Base-by-base conservation (phyloP, 148 eudicot species). In the Euryodendron excelsum region DNA sequence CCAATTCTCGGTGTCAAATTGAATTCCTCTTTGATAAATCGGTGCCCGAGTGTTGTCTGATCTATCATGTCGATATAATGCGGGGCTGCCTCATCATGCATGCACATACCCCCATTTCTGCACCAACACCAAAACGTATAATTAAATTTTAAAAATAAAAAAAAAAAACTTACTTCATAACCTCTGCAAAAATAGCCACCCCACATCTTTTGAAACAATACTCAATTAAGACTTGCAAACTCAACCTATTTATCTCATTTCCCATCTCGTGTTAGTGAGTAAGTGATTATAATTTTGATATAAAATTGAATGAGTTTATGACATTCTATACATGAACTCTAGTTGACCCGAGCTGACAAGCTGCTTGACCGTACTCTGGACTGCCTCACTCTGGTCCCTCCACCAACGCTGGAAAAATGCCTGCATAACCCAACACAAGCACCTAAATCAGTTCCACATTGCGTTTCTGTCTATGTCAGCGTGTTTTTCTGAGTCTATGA, bases 51-150 rank as follows among this genome's bases (percentile, higher is more conserved):
- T 45, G 99, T 93, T 78, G 99, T 96, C 80, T 96, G 99, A 78
- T 96, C 99, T 72, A 96, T 93, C 99, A 96, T 96, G 83, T 96
- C 99, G 78, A 96, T 93, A 69, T 93, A 96, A 82, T 96, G 99
- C 27, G 99, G 83, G 25, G 90, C 86, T 31, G 99, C 99, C 87
- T 96, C 99, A 81, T 96, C 99, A 75, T 96, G 99, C 99, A 96
- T 96, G 87, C 94, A 93, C 87, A 84, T 77, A 55, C 95, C 99
- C 60, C 99, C 99, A 80, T 96, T 96, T 88, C 99, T 96, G 85
- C 62, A 59, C 65, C 47, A 73, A 5, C 45, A 3, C 45, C 45
- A 41, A 41, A 0, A n/a, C n/a, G n/a, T n/a, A n/a, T 41, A 41
- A 41, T 41, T n/a, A n/a, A n/a, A n/a, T n/a, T n/a, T n/a, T n/a